Conservation (phyloP, 768 basidiomycete genomes). For the Leccinum broughii region DNA sequence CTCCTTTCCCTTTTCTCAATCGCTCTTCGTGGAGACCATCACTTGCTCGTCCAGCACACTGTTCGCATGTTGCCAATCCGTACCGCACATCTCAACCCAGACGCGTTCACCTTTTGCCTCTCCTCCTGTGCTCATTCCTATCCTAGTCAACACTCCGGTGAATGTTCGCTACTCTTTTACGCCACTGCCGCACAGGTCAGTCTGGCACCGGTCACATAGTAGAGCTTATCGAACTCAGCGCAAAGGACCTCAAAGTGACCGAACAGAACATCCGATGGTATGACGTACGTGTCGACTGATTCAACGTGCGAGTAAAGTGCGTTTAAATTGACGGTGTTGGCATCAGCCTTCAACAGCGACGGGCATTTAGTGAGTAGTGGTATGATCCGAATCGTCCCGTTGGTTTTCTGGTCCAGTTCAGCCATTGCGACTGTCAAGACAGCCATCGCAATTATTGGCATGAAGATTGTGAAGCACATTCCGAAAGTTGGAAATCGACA, state of each 20-base stretch:
- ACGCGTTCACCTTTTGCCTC: slow-evolving; percentile 73
- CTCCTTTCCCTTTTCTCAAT: slow-evolving; percentile 40
- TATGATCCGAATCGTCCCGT: too few relatives aligned
- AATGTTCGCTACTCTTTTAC: slow-evolving; percentile 72
- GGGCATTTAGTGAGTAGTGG: too few relatives aligned
- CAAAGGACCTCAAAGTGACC: slow-evolving; percentile 67
- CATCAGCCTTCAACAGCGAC: too few relatives aligned
- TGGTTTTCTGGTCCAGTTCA: too few relatives aligned
- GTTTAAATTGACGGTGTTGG: too few relatives aligned
- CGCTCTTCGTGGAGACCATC: slow-evolving; percentile 36
- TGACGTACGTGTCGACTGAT: too few relatives aligned
- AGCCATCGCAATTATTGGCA: too few relatives aligned
- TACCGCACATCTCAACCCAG: slow-evolving; percentile 87
- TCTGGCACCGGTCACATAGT: slow-evolving; percentile 38
- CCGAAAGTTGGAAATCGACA: too few relatives aligned
- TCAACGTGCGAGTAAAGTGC: too few relatives aligned
- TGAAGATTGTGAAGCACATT: too few relatives aligned
- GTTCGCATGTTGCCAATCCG: slow-evolving; percentile 92
- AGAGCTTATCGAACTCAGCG: slow-evolving; percentile 55
- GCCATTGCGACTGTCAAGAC: too few relatives aligned
- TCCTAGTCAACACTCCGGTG: slow-evolving; percentile 59
- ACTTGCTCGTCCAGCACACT: slow-evolving; percentile 84
- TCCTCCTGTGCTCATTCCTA: slow-evolving; percentile 71
- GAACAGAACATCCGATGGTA: slow-evolving; percentile 38
- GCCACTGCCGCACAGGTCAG: slow-evolving; percentile 38